Base-by-base conservation (phyloP, 176 grass and related monocot species). In the Oryza rufipogon region DNA sequence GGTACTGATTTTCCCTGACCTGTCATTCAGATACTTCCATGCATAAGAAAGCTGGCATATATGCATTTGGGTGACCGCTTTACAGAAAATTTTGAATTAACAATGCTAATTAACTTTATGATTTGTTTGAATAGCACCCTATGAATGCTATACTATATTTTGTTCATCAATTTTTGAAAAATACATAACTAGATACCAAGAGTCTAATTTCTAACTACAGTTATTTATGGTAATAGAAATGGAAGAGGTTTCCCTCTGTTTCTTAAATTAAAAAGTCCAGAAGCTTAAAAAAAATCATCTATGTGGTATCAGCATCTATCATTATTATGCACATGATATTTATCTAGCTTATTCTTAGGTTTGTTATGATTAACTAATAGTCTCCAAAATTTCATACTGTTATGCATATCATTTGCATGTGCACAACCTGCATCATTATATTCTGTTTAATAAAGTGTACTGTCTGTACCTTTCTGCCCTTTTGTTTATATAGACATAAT, bases 1-100 rank as follows among this genome's bases (percentile, higher is more conserved):
- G 96, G 96, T 95, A 91, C 51, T 44, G 20, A 85, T 74, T 52
- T 86, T n/a, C 52, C 20, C 64, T 34, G 49, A 20, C 39, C 64
- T 64, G 67, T 74, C 74, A 15, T 85, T 54, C 25, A 47, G 15
- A 64, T 51, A 75, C 5, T 47, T 66, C 2, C 13, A 73, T 60
- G 51, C 26, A 58, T 36, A 74, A 67, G 9, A 45, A 23, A 54
- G 52, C 38, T 48, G 17, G 2, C 8, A 60, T 15, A 60, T 15
- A 7, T 25, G 25, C 78, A 86, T 80, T 70, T 73, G 9, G 9
- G 30, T 22, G 11, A 34, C 12, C 2, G 17, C 4, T 74, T 19
- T 48, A 33, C 70, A 45, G 46, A 28, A 58, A 10, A 0, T 12
- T 5, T 25, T 48, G 0, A 8, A 78, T 54, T 66, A n/a, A 12